A percentile compares a stretch with the other conserved stretches of the same genome.
phyloP scores from a whole-genome alignment of 2,329 filamentous ascomycete species.

The Ophiocordyceps australis region DNA sequence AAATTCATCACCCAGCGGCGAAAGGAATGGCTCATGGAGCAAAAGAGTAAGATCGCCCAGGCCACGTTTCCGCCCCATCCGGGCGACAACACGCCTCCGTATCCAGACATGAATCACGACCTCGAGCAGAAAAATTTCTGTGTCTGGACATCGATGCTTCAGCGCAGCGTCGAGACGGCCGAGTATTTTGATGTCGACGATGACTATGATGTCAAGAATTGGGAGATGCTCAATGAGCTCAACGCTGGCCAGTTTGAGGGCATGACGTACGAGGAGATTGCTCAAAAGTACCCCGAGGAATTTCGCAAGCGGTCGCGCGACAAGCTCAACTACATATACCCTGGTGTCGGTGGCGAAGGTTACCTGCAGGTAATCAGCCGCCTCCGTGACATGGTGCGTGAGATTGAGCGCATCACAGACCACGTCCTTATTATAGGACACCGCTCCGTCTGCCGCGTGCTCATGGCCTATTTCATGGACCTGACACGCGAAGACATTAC shows the following conservation, averaged over 20 bases:
- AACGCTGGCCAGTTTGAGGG: constrained; percentile 89
- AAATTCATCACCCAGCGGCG: constrained; percentile 71
- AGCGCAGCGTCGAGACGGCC: constrained; percentile 72
- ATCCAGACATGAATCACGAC: constrained; percentile 62
- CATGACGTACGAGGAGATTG: constrained; percentile 85
- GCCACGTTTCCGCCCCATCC: constrained; percentile 78
- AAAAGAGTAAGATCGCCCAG: constrained; percentile 58
- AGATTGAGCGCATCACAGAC: constrained; percentile 93
- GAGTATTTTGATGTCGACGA: constrained; percentile 82
- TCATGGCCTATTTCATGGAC: constrained; percentile 94
- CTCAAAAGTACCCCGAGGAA: constrained; percentile 59
- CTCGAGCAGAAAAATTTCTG: constrained; percentile 79
- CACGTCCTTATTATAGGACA: constrained; percentile 87
- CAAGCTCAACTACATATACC: constrained; percentile 94
- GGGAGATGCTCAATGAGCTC: constrained; percentile 94
- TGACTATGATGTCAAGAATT: constrained; percentile 90
- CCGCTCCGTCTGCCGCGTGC: constrained; percentile 75
- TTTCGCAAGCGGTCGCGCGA: constrained; percentile 63
- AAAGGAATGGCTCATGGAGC: constrained; percentile 64
- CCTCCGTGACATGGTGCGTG: constrained; percentile 84
- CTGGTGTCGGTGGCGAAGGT: constrained; percentile 85
- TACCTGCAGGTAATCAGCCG: constrained; percentile 96
- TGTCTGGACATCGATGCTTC: constrained; percentile 96
- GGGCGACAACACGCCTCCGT: constrained; percentile 86
- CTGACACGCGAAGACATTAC: constrained; percentile 81